phyloP scores from a whole-genome alignment of 1,284 basidiomycete species.

The Cryptococcus hybrid region DNA sequence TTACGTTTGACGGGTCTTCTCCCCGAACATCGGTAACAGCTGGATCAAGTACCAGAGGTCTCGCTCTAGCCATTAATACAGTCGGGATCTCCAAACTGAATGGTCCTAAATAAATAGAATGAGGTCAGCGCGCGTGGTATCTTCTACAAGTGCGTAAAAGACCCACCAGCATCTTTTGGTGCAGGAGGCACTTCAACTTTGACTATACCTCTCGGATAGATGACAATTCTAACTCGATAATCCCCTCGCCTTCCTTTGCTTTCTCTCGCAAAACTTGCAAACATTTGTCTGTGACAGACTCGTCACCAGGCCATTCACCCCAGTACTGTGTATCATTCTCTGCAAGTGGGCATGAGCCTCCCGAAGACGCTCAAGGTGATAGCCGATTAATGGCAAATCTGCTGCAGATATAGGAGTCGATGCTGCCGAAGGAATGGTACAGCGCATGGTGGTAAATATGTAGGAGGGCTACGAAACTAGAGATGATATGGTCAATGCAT shows the following conservation, averaged over 20 bases:
- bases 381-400: slow-evolving; percentile 14
- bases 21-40: background rate
- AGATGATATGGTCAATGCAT: slow-evolving; percentile 8
- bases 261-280: too few relatives aligned
- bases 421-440: too few relatives aligned
- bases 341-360: slow-evolving; percentile 24
- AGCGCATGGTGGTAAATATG: slow-evolving; percentile 40
- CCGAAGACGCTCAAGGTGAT: slow-evolving; percentile 32
- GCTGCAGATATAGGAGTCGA: too few relatives aligned
- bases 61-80: background rate
- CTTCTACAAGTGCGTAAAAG: background rate
- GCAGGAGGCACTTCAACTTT: slow-evolving; percentile 32
- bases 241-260: slow-evolving; percentile 9
- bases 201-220: slow-evolving; percentile 17
- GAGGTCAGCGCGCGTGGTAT: background rate
- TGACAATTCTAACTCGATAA: slow-evolving; percentile 33
- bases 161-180: slow-evolving; percentile 19
- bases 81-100: slow-evolving; percentile 14
- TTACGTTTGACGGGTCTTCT: slow-evolving; percentile 6
- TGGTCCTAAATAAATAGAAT: slow-evolving; percentile 15
- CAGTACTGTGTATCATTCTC: slow-evolving; percentile 7
- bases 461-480: slow-evolving; percentile 53
- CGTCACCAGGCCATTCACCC: slow-evolving; percentile 33
- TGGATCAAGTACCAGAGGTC: slow-evolving; percentile 32
- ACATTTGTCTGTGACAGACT: background rate